Evolutionary conservation across 169 alveolate species (phyloP).

Genomic region (Perkinsus marinus): DNA sequence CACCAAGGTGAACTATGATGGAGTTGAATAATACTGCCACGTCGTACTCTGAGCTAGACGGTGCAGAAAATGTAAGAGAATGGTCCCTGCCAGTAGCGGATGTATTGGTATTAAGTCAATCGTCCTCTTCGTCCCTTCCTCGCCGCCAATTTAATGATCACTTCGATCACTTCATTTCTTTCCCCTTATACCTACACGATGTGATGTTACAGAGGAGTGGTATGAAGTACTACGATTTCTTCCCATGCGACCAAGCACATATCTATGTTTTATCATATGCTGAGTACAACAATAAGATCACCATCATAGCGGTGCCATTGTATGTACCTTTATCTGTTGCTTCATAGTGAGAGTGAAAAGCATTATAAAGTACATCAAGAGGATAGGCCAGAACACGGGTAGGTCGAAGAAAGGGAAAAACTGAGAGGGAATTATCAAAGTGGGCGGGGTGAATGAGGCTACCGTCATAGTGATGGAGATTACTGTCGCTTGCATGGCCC

Average conservation of each 20-base stretch:
- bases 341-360: conserved; percentile 60
- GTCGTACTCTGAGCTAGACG: background rate
- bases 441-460: background rate
- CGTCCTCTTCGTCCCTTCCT: no score
- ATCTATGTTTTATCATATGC: conserved; percentile 32
- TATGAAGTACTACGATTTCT: conserved; percentile 15
- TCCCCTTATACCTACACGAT: background rate
- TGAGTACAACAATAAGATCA: background rate
- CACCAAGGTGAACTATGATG: background rate
- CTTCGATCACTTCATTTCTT: background rate
- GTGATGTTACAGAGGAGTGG: background rate
- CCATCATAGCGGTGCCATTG: background rate
- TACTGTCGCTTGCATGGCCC: conserved; percentile 37
- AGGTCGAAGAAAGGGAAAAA: conserved; percentile 37
- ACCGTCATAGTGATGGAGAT: conserved; percentile 33
- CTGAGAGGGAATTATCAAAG: background rate
- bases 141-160: background rate
- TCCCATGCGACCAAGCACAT: conserved; percentile 30
- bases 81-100: background rate
- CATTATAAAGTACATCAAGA: conserved; percentile 55
- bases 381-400: conserved; percentile 74
- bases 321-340: conserved; percentile 39
- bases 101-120: no score
- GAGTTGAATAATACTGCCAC: background rate
- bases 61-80: background rate